Evolutionary conservation across 495 filamentous ascomycete genomes (phyloP), one percentile per base, ranked within the genome.

Genomic region (Cercophora scortea): DNA sequence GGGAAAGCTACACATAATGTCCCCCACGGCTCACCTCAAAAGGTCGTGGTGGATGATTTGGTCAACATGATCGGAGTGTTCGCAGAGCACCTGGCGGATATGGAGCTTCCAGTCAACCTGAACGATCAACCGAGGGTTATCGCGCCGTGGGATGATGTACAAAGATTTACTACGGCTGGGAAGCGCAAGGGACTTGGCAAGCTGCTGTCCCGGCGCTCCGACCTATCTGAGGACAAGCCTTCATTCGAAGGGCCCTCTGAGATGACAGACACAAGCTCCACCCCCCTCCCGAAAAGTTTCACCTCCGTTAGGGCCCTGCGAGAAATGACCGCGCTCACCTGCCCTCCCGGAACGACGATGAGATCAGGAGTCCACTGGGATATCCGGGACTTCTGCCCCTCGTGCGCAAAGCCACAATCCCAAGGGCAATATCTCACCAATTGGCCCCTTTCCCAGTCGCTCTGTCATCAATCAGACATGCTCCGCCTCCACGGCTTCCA

Each of bases 381-480:
- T 52, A 63, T 71, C 8, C 76, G 69, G 41, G 68, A 77, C 44
- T 67, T 87, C 12, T 92, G 87, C 62, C 63, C 77, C 1, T 67
- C 71, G 17, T 92, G 88, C 59, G 61, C 75, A 3, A 64, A 60
- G 0, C 85, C 86, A 1, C 88, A 94, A 51, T 86, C 86, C 0
- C 59, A 81, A n/a, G 80, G 79, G 7, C 77, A 80, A 15, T 90
- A 85, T 57, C 72, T 88, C 0, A 65, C 72, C 19, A 72, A 88
- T 58, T 90, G 85, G 80, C 69, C 77, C 13, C 61, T 80, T 10
- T 77, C 84, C 5, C 76, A 79, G 8, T 77, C 86, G 32, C 75
- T 86, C 43, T 94, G 88, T 62, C 86, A 90, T 55, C 88, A 94
- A 58, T 83, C 88, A 1, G 88, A 94, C 57, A 73, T 94, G 41